Base-by-base conservation (phyloP, 192 early-diverging fungal genomes). In the Coemansia sp. region DNA sequence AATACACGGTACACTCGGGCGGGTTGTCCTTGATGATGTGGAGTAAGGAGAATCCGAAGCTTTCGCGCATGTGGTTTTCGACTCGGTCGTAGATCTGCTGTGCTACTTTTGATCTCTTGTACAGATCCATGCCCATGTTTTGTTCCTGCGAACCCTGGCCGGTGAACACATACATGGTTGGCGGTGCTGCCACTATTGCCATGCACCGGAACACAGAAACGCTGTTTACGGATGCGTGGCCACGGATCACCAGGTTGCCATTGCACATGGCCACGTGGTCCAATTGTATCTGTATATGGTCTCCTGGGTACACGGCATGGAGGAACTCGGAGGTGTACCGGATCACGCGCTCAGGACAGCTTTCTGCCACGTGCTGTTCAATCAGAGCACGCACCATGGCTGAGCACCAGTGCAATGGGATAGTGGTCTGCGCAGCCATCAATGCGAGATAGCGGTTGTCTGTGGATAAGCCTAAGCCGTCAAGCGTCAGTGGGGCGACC, bases 111-210 rank as follows among this genome's bases (percentile, higher is more conserved):
- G 93, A 95, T 50, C 85, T 83, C 18, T 77, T 85, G 72, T 96
- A 98, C 45, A 96, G 83, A 33, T 91, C 92, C 90, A 94, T 93
- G 61, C 93, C 94, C 96, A 98, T 98, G 56, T 92, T 92, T 16
- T 84, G 84, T 82, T 95, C 92, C 75, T 98, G 96, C 68, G 96
- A 95, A 60, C 96, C 96, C 72, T 98, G 96, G 33, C 96, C 96
- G 45, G 96, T 98, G 66, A 98, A 98, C 32, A 95, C 91, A 63
- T 93, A 98, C 28, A 89, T 88, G 14, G 94, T 95, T 45, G 83
- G 83, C 34, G 91, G 89, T 74, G 93, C 93, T 31, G 92, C 91
- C 28, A 98, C 94, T 74, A 92, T 87, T 30, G 94, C 94, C 30
- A 86, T 87, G 57, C 94, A 92, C 48, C 84, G 85, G 20, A 96